phyloP scores from a whole-genome alignment of 1,284 basidiomycete species.

The Trichosporon sp. region DNA sequence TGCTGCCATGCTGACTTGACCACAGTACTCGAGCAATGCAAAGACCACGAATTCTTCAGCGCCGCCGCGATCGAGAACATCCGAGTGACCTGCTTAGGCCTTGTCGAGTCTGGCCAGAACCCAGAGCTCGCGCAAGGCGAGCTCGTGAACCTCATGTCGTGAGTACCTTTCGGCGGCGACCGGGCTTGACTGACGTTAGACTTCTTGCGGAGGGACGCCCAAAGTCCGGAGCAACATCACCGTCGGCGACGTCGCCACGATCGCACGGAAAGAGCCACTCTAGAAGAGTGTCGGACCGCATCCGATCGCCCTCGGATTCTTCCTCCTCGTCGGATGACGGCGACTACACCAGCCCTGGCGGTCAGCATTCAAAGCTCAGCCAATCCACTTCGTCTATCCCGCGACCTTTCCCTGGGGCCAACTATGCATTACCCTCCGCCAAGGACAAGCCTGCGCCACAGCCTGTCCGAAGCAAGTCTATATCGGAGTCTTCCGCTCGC shows the following conservation, averaged over 20 bases:
- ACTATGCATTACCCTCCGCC: slow-evolving; percentile 1
- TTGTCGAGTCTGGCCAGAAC: slow-evolving; percentile 12
- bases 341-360: not conserved
- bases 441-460: slow-evolving; percentile 6
- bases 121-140: slow-evolving; percentile 14
- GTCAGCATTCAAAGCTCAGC: not conserved
- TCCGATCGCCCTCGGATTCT: slow-evolving; percentile 41
- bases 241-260: not conserved
- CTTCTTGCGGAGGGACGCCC: not conserved
- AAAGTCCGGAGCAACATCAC: not conserved
- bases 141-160: slow-evolving; percentile 8
- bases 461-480: slow-evolving; percentile 27
- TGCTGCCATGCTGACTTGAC: not conserved
- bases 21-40: slow-evolving; percentile 1
- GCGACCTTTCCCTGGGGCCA: slow-evolving; percentile 1
- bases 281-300: slow-evolving; percentile 37
- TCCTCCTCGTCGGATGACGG: slow-evolving; percentile 34
- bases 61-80: slow-evolving; percentile 28
- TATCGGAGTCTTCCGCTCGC: slow-evolving; percentile 27
- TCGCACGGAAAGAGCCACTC: not conserved
- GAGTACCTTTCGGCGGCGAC: not conserved
- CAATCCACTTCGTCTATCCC: not conserved
- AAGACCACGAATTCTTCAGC: slow-evolving; percentile 18
- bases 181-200: not conserved
- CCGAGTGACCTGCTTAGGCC: slow-evolving; percentile 16